phyloP scores from a whole-genome alignment of 2,329 filamentous ascomycete species.

The Paramyrothecium roridum region DNA sequence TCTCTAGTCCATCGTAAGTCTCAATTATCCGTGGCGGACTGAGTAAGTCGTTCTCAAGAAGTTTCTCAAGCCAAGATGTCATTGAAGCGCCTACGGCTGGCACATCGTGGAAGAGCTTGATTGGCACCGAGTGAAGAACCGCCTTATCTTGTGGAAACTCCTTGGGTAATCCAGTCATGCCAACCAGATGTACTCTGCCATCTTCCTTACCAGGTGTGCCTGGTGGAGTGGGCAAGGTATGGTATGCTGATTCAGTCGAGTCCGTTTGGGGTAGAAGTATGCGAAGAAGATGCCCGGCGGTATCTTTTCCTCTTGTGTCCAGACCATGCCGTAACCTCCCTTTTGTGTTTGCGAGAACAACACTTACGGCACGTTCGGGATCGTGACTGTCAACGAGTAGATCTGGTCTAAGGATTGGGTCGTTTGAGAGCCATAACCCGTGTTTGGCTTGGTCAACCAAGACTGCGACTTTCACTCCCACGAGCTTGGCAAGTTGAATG shows the following conservation, averaged over 20 bases:
- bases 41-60: conserved; percentile 50
- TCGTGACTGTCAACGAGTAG: conserved; percentile 65
- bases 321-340: conserved; percentile 60
- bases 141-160: conserved; percentile 34
- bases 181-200: conserved; percentile 53
- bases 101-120: conserved; percentile 70
- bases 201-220: conserved; percentile 22
- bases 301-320: conserved; percentile 64
- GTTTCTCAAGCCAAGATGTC: conserved; percentile 60
- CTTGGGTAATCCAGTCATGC: conserved; percentile 63
- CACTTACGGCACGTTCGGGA: conserved; percentile 55
- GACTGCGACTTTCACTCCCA: conserved; percentile 59
- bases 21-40: conserved; percentile 59
- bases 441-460: conserved; percentile 64
- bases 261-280: conserved; percentile 39
- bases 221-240: conserved; percentile 24
- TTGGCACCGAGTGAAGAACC: conserved; percentile 60
- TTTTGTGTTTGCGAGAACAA: conserved; percentile 55
- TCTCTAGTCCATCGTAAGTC: conserved; percentile 56
- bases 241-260: conserved; percentile 22
- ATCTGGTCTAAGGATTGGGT: conserved; percentile 43
- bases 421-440: conserved; percentile 49
- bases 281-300: conserved; percentile 38
- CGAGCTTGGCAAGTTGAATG: conserved; percentile 63
- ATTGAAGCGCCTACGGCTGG: conserved; percentile 57